These are phyloP conservation scores for Pestalotiopsis sp. DNA, from an alignment of 2,329 filamentous ascomycete species.

Conservation along the genomic window DNA sequence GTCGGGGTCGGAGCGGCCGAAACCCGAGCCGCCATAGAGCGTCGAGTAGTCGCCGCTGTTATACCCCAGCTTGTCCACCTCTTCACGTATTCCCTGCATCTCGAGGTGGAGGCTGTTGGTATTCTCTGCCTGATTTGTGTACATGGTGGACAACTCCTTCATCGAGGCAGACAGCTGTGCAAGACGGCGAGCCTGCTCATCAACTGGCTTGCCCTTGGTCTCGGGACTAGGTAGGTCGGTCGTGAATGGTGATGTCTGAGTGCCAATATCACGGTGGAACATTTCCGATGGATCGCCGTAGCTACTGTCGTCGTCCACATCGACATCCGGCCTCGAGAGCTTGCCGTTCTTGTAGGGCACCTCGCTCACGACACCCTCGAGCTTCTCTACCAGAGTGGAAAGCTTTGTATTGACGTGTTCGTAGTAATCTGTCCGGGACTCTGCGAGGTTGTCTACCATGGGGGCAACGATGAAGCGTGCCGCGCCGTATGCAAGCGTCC, in stretches of 20 bases:
- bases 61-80: slow-evolving; percentile 65
- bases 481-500: slow-evolving; percentile 70
- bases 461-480: slow-evolving; percentile 70
- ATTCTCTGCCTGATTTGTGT: slow-evolving; percentile 47
- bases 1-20: slow-evolving; percentile 53
- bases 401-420: slow-evolving; percentile 49
- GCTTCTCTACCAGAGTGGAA: slow-evolving; percentile 47
- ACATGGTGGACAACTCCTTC: slow-evolving; percentile 44
- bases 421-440: slow-evolving; percentile 56
- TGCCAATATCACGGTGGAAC: slow-evolving; percentile 80
- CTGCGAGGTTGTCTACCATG: slow-evolving; percentile 56
- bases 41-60: slow-evolving; percentile 40
- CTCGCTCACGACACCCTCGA: slow-evolving; percentile 62
- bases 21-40: slow-evolving; percentile 39
- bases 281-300: slow-evolving; percentile 73
- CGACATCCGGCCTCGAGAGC: slow-evolving; percentile 19
- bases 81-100: slow-evolving; percentile 63
- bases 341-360: slow-evolving; percentile 49
- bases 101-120: slow-evolving; percentile 54
- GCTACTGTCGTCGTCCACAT: slow-evolving; percentile 42
- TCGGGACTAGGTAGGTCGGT: slow-evolving; percentile 35
- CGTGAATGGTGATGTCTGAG: slow-evolving; percentile 67
- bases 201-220: slow-evolving; percentile 30
- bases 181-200: slow-evolving; percentile 46
- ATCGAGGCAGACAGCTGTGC: slow-evolving; percentile 44